phyloP scores from a whole-genome alignment of 1,284 basidiomycete genomes.

The Tremellales sp. region DNA sequence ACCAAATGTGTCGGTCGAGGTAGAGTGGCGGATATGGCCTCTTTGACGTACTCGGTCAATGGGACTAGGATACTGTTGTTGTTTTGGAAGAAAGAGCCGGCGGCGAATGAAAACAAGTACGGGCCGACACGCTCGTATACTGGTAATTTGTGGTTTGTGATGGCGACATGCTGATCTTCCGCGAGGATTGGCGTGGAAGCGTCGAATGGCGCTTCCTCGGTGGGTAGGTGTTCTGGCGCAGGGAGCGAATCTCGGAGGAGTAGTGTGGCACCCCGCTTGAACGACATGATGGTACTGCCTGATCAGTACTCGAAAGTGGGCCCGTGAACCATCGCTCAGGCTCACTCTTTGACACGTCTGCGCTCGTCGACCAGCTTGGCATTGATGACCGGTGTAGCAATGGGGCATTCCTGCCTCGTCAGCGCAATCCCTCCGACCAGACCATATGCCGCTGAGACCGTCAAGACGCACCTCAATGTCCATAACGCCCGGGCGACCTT shows the following conservation, averaged over 20 bases:
- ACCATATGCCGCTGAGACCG: conserved; percentile 16
- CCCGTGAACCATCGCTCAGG: too few relatives aligned
- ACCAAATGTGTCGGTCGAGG: conserved; percentile 70
- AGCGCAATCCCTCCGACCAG: background rate
- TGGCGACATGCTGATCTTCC: conserved; percentile 63
- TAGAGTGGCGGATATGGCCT: conserved; percentile 54
- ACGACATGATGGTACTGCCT: conserved; percentile 68
- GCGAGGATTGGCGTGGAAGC: conserved; percentile 20
- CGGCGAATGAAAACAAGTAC: conserved; percentile 80
- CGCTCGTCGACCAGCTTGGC: conserved; percentile 62
- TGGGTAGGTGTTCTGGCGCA: conserved; percentile 25
- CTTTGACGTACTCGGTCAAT: conserved; percentile 74
- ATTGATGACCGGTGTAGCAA: conserved; percentile 81
- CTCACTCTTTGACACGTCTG: conserved; percentile 65
- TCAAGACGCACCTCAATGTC: conserved; percentile 78
- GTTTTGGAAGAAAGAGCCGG: conserved; percentile 94
- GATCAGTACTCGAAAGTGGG: too few relatives aligned
- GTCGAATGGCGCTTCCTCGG: conserved; percentile 33
- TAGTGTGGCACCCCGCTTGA: conserved; percentile 85
- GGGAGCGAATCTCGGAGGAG: conserved; percentile 81
- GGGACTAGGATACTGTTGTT: conserved; percentile 88
- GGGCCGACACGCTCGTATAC: conserved; percentile 81
- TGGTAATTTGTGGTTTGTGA: conserved; percentile 74
- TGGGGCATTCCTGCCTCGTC: conserved; percentile 73
- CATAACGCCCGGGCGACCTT: conserved; percentile 70